Percentiles rank a stretch among this genome's conserved stretches.
These are phyloP conservation scores for Clohesyomyces aquaticus DNA, from an alignment of 495 filamentous ascomycete genomes.

Conservation along the genomic window DNA sequence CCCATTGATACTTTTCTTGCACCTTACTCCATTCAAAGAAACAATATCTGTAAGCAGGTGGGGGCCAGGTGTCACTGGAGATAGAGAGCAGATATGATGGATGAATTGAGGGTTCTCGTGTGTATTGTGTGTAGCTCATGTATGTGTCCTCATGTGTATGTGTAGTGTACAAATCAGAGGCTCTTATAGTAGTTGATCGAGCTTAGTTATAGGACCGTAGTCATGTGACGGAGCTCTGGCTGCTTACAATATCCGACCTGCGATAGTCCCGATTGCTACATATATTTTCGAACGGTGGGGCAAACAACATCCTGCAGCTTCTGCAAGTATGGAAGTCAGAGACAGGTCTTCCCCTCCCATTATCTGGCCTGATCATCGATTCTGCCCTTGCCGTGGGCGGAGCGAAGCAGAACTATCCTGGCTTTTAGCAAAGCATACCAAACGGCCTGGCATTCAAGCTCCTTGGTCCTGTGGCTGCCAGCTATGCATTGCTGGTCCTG, in stretches of 20 bases:
- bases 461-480: not conserved
- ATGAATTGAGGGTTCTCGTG: too few relatives aligned
- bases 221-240: too few relatives aligned
- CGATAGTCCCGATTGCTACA: slow-evolving; percentile 12
- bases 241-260: slow-evolving; percentile 10
- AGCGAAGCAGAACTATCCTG: not conserved
- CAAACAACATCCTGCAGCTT: slow-evolving; percentile 9
- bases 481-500: not conserved
- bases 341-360: slow-evolving; percentile 1
- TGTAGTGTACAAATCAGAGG: too few relatives aligned
- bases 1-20: not conserved
- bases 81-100: too few relatives aligned
- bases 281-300: slow-evolving; percentile 12
- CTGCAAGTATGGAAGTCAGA: slow-evolving; percentile 4
- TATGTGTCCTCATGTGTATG: too few relatives aligned
- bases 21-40: not conserved
- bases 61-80: too few relatives aligned
- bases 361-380: slow-evolving; percentile 13
- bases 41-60: too few relatives aligned
- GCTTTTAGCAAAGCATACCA: not conserved
- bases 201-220: too few relatives aligned
- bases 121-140: too few relatives aligned
- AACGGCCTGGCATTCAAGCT: not conserved
- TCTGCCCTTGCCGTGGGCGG: not conserved
- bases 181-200: too few relatives aligned